Evolutionary conservation across 2,329 filamentous ascomycete species (phyloP).

Genomic region (Talaromyces sp.): DNA sequence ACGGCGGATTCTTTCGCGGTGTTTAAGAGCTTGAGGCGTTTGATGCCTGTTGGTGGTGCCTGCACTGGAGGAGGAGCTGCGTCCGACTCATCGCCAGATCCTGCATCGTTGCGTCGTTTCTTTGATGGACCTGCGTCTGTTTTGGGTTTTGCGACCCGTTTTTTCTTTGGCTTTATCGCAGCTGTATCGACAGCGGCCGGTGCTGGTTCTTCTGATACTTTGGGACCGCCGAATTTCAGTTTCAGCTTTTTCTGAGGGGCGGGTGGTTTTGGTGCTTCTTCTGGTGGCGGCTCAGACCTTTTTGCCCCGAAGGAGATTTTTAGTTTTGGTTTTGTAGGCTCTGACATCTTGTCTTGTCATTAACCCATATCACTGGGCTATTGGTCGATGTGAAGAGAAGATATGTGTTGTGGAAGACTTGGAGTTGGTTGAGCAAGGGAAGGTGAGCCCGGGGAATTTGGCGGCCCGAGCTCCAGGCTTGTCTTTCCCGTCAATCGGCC

Average conservation of each 20-base stretch:
- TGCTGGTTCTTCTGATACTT: conserved; percentile 32
- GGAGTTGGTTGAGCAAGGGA: not conserved
- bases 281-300: conserved; percentile 28
- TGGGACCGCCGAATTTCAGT: conserved; percentile 38
- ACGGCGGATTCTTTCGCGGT: conserved; percentile 39
- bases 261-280: conserved; percentile 26
- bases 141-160: conserved; percentile 28
- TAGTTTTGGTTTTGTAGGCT: conserved; percentile 35
- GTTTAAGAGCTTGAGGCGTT: conserved; percentile 41
- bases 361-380: not conserved
- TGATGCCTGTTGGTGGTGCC: conserved; percentile 29
- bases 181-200: conserved; percentile 20
- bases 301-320: conserved; percentile 44
- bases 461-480: conserved; percentile 17
- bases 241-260: conserved; percentile 41
- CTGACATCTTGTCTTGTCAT: conserved; percentile 37
- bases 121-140: conserved; percentile 28
- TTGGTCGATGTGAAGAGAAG: not conserved
- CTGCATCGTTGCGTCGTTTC: conserved; percentile 39
- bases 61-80: conserved; percentile 13
- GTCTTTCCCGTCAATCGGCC: not conserved
- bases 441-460: conserved; percentile 14
- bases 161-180: conserved; percentile 34
- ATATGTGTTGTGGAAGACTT: not conserved
- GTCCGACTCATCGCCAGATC: conserved; percentile 28